Evolutionary conservation across 2,329 filamentous ascomycete genomes (phyloP), one percentile per base, ranked within the genome.

Genomic region (Didymosphaeria variabile): DNA sequence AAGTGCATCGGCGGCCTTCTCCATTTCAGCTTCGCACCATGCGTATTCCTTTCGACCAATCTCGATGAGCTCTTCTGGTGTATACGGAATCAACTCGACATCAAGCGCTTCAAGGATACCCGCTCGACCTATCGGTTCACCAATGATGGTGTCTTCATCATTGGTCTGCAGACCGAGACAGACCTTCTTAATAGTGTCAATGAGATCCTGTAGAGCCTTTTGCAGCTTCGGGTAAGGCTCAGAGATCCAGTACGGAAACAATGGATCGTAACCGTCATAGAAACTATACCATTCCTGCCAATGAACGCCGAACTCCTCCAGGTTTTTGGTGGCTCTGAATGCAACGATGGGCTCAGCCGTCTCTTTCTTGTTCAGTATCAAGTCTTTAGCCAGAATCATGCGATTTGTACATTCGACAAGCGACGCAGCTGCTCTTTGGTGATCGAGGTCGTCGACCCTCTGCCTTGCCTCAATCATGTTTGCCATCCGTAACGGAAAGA

Each of bases 21-120:
- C 79, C 82, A 88, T 86, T 71, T 88, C 84, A 4, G 46, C 61
- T 55, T 86, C 80, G 68, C 86, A 88, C 86, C 86, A 88, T 2
- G 70, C 68, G 68, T 84, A 87, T 58, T 87, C 83, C 26, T 78
- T 75, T 50, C 84, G 75, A 2, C 82, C 85, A 26, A 88, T 83
- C 0, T 69, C 61, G 45, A 88, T 79, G 2, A 88, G 76, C 67
- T 88, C 83, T 58, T 87, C 84, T 0, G 86, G 86, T 0, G 82
- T 79, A 66, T 88, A 88, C 0, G 84, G 82, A 53, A 88, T 86
- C 80, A 86, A 83, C 70, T 88, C 86, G 0, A 82, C 81, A 58
- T 83, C 79, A 1, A 89, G 79, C 54, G 87, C 85, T 12, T 79
- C 78, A 0, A 85, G 71, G 0, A 88, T 75, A 0, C 82, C 84